Percentiles rank a stretch among this genome's conserved stretches.
Evolutionary conservation across 1,284 basidiomycete species (phyloP).

Genomic region (Mycena citricolor): DNA sequence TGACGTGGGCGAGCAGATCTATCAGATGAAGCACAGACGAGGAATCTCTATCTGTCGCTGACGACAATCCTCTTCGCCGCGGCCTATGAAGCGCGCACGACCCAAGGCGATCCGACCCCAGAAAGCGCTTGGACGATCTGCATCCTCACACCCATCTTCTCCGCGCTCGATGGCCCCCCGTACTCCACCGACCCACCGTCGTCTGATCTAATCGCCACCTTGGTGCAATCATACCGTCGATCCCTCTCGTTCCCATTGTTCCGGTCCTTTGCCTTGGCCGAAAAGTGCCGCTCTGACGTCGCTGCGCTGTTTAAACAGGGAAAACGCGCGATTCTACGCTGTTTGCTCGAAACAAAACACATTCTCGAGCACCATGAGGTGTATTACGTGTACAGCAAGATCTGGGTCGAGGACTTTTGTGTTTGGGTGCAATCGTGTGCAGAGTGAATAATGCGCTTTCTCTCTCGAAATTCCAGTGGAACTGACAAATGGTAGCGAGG

Average conservation of each 20-base stretch:
- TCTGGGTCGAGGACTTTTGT: constrained; percentile 81
- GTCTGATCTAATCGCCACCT: constrained; percentile 48
- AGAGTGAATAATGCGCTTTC: constrained; percentile 42
- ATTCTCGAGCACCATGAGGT: constrained; percentile 78
- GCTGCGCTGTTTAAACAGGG: constrained; percentile 57
- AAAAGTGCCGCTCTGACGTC: constrained; percentile 65
- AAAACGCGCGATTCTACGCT: constrained; percentile 57
- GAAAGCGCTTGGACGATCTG: constrained; percentile 84
- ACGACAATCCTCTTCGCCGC: constrained; percentile 71
- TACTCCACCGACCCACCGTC: constrained; percentile 42
- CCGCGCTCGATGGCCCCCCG: constrained; percentile 71
- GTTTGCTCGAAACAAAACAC: constrained; percentile 64
- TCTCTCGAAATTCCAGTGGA: constrained; percentile 4
- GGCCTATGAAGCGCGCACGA: constrained; percentile 74
- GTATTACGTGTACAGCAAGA: constrained; percentile 79
- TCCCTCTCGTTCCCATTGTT: constrained; percentile 73
- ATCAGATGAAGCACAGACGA: constrained; percentile 50
- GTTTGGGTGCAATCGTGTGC: constrained; percentile 68
- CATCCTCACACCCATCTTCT: constrained; percentile 67
- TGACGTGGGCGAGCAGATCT: constrained; percentile 48
- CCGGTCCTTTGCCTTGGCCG: constrained; percentile 70
- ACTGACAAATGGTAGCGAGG: constrained; percentile 47
- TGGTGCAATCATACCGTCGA: constrained; percentile 68
- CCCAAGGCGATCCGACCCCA: constrained; percentile 70
- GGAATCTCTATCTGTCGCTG: constrained; percentile 64